Percentiles rank a stretch among this genome's conserved stretches.
Evolutionary conservation across 495 filamentous ascomycete genomes (phyloP).

Genomic region (Lophium mytilinum): DNA sequence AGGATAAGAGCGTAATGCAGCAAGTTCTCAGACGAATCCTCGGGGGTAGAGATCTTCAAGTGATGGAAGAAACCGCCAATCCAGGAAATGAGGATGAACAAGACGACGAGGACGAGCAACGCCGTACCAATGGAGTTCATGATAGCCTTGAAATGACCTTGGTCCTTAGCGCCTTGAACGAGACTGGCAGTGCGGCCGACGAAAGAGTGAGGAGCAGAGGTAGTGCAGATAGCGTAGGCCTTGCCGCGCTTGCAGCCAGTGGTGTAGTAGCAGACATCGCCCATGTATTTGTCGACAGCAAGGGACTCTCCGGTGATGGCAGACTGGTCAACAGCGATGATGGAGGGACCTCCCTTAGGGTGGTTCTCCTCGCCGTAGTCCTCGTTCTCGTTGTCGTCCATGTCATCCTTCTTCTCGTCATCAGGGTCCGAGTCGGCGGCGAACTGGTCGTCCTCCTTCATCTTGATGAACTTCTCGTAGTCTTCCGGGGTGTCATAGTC

Average conservation of each 20-base stretch:
- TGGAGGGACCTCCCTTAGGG: constrained; percentile 50
- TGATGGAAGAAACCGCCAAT: constrained; percentile 71
- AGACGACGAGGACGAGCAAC: constrained; percentile 62
- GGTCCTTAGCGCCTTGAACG: constrained; percentile 61
- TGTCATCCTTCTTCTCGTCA: constrained; percentile 48
- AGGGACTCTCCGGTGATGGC: constrained; percentile 74
- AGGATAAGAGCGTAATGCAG: constrained; percentile 62
- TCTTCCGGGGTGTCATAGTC: constrained; percentile 63
- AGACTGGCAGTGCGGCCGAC: constrained; percentile 64
- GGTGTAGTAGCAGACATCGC: constrained; percentile 63
- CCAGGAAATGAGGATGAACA: constrained; percentile 64
- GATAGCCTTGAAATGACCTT: constrained; percentile 74
- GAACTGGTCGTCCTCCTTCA: constrained; percentile 44
- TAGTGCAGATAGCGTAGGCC: constrained; percentile 57
- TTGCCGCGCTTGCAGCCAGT: constrained; percentile 74
- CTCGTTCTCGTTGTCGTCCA: constrained; percentile 38
- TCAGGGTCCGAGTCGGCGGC: constrained; percentile 52
- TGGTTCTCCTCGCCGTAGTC: constrained; percentile 23
- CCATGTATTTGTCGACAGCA: constrained; percentile 71
- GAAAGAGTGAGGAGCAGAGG: constrained; percentile 59
- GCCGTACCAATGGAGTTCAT: constrained; percentile 69
- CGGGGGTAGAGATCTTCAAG: constrained; percentile 57
- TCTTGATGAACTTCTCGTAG: constrained; percentile 63
- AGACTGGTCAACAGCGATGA: constrained; percentile 64
- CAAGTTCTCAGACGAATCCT: constrained; percentile 47